Evolutionary conservation across 164 flowering plant species (phyloP).

Genomic region (Warburgia ugandensis): DNA sequence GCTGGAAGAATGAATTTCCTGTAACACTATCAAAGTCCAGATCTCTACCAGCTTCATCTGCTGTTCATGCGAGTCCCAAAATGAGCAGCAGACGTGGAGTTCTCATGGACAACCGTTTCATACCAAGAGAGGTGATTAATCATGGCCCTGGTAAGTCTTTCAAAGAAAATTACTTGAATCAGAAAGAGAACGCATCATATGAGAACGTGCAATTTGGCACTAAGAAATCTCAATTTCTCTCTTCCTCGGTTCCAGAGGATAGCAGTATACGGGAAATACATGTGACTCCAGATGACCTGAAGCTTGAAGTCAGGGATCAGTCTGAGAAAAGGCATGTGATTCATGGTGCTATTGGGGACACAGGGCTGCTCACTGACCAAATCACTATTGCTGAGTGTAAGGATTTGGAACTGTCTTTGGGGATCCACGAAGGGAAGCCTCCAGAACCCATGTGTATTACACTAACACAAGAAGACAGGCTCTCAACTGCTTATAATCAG

Average conservation of each 20-base stretch:
- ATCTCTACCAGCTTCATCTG: slow-evolving; percentile 13
- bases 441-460: slow-evolving; percentile 8
- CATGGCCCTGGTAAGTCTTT: slow-evolving; percentile 16
- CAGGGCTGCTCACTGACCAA: slow-evolving; percentile 12
- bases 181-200: slow-evolving; percentile 17
- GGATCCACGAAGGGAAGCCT: slow-evolving; percentile 7
- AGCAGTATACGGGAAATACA: slow-evolving; percentile 13
- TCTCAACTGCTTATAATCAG: slow-evolving; percentile 7
- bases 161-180: slow-evolving; percentile 8
- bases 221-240: slow-evolving; percentile 22
- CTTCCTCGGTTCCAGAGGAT: slow-evolving; percentile 5
- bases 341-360: slow-evolving; percentile 10
- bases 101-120: slow-evolving; percentile 18
- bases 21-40: slow-evolving; percentile 39
- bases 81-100: slow-evolving; percentile 14
- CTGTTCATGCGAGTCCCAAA: background rate
- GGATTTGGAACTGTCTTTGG: slow-evolving; percentile 6
- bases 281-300: slow-evolving; percentile 14
- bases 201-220: slow-evolving; percentile 22
- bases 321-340: slow-evolving; percentile 12
- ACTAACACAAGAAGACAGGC: slow-evolving; percentile 4
- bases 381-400: slow-evolving; percentile 6
- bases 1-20: slow-evolving; percentile 55
- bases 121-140: slow-evolving; percentile 20
- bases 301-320: slow-evolving; percentile 14